Evolutionary conservation across 352 stramenopile species (phyloP), one percentile per base, ranked within the genome.

Genomic region (Aphanomyces astaci): DNA sequence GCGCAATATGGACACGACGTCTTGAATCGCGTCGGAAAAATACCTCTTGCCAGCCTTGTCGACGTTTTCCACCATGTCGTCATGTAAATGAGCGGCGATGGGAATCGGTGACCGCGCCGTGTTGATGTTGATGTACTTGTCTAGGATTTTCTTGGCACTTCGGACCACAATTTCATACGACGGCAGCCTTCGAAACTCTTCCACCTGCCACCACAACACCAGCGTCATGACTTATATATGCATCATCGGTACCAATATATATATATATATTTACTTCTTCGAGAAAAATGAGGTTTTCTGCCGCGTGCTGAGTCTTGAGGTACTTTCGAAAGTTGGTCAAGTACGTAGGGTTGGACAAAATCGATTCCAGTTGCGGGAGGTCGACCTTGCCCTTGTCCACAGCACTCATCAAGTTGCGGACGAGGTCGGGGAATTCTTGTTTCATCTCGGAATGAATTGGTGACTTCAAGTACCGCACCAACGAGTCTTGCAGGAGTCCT

Each of bases 101-200:
- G 76, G 71, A 64, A 93, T 87, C 39, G 76, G 71, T 51, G 79
- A 84, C 25, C 78, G 75, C 28, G 76, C 66, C 66, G 83, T 90
- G 48, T 32, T 73, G 10, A 77, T 79, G 71, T 88, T 89, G 36
- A 93, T 64, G 69, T 90, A 93, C 73, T 93, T 93, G 72, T 91
- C 85, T 70, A 88, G 89, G 56, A 93, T 89, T 66, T 93, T 93
- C 72, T 86, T 86, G 49, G 85, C 85, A 28, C 81, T 88, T 22
- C 85, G 85, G 25, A 90, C 53, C 27, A 93, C 82, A 69, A 93
- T 93, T 75, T 93, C 82, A 73, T 93, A 90, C 25, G 80, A 90
- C 30, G 85, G 85, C 33, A 93, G 71, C 2, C 85, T 75, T 5
- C 81, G 79, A 19, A 89, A 93, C 31, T 93, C 81, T 64, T 93